Base-by-base conservation (phyloP, 352 stramenopile species). In the Albugo candida region DNA sequence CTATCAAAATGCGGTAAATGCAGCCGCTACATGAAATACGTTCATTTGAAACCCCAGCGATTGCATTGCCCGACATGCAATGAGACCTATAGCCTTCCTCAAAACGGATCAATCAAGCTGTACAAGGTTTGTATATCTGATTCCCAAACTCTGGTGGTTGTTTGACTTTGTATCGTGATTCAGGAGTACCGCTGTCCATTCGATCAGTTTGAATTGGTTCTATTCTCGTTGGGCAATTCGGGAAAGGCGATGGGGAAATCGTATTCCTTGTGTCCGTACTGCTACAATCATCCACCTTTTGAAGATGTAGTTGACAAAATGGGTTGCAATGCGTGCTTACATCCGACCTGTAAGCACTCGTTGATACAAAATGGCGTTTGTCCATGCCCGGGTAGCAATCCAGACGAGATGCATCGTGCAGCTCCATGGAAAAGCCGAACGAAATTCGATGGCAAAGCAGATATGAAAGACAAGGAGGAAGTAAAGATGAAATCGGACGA, bases 1-100 rank as follows among this genome's bases (percentile, higher is more conserved):
- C 47, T 78, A 11, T 68, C 58, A 2, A 72, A 63, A 45, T 79
- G 67, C 54, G 67, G 63, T 2, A 78, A 72, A 35, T 78, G 65
- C 50, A 55, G 52, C 17, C 53, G 61, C 4, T 76, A 69, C 52
- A 78, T 79, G 67, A 64, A 67, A 41, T 76, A 76, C 36, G 60
- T 79, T 17, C 58, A 58, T 36, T 48, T 63, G 19, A 58, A 62
- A 17, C 63, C 63, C 11, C 63, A 69, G 40, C 54, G 67, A 35
- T 49, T 79, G 39, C 58, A 73, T 46, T 78, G 65, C 41, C 31
- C 44, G 1, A 60, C 52, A n/a, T 76, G 65, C 47, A 64, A 79
- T 38, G 55, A 70, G 37, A 73, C 64, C 21, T 73, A 68, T 37
- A 44, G 56, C 14, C 31, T 66, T 19, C 56, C 54, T 13, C 56